phyloP scores from a whole-genome alignment of 495 filamentous ascomycete genomes.

The Echria macrotheca region DNA sequence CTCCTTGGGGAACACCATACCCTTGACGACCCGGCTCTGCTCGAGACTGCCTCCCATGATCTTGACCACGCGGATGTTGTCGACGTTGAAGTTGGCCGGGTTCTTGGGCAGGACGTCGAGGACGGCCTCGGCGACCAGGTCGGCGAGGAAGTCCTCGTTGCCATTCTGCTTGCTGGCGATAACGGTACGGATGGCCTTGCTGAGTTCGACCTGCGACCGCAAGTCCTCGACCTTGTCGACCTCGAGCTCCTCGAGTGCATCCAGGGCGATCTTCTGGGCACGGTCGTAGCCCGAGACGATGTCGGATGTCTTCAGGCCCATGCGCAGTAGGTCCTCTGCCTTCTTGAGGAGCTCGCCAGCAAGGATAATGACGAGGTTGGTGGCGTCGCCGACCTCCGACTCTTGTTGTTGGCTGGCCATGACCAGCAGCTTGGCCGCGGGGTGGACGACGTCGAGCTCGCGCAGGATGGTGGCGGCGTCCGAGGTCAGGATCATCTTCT shows the following conservation, averaged over 20 bases:
- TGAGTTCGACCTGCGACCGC: slow-evolving; percentile 69
- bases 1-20: slow-evolving; percentile 96
- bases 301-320: slow-evolving; percentile 96
- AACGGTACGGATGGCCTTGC: slow-evolving; percentile 93
- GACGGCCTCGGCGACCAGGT: slow-evolving; percentile 87
- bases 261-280: slow-evolving; percentile 80
- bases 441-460: slow-evolving; percentile 97
- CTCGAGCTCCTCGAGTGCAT: slow-evolving; percentile 79
- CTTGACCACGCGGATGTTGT: slow-evolving; percentile 98
- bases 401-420: slow-evolving; percentile 99
- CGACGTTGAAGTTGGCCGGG: slow-evolving; percentile 97
- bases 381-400: slow-evolving; percentile 97
- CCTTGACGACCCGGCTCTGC: slow-evolving; percentile 90
- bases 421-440: slow-evolving; percentile 95
- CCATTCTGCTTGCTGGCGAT: slow-evolving; percentile 95
- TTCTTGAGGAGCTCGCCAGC: slow-evolving; percentile 96
- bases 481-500: slow-evolving; percentile 98
- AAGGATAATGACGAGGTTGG: slow-evolving; percentile 93
- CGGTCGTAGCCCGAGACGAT: slow-evolving; percentile 94
- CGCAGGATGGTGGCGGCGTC: slow-evolving; percentile 96
- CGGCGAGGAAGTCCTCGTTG: slow-evolving; percentile 78
- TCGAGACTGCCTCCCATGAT: slow-evolving; percentile 97
- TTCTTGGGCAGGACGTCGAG: slow-evolving; percentile 94
- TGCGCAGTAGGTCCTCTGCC: slow-evolving; percentile 88
- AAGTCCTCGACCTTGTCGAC: slow-evolving; percentile 88